phyloP scores from a whole-genome alignment of 208 protist species.

The Blastocrithidia nonstop region DNA sequence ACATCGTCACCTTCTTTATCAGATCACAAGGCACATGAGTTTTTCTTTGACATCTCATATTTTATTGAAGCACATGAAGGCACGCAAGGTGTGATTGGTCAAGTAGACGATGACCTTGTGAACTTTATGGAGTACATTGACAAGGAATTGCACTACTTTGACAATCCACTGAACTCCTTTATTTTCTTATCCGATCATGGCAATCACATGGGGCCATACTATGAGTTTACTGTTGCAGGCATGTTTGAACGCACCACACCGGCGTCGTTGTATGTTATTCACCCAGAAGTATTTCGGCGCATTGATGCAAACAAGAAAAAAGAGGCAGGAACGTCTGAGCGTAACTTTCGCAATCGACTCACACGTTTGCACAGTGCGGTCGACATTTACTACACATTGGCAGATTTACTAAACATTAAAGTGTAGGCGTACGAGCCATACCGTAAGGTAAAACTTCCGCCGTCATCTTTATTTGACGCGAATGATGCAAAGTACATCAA shows the following conservation, averaged over 20 bases:
- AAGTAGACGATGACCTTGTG: constrained; percentile 28
- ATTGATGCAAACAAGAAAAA: constrained; percentile 21
- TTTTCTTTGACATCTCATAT: constrained; percentile 37
- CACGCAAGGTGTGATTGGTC: constrained; percentile 23
- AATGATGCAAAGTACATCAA: constrained; percentile 1
- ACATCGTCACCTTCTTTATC: not conserved
- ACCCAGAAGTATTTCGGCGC: constrained; percentile 18
- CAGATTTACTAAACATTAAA: constrained; percentile 24
- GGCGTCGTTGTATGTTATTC: constrained; percentile 14
- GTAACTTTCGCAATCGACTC: constrained; percentile 16
- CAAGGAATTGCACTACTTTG: constrained; percentile 31
- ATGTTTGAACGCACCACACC: constrained; percentile 39
- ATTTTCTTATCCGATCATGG: constrained; percentile 39
- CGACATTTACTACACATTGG: constrained; percentile 36
- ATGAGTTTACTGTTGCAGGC: constrained; percentile 24
- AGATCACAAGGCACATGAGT: constrained; percentile 4
- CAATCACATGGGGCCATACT: constrained; percentile 60
- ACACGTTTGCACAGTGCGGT: constrained; percentile 17
- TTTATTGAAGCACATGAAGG: constrained; percentile 54
- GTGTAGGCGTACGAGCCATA: constrained; percentile 4
- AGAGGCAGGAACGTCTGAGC: constrained; percentile 2
- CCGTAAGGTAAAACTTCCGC: not conserved
- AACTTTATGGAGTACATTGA: constrained; percentile 26
- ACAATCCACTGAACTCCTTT: constrained; percentile 40
- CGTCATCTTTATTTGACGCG: constrained; percentile 23